Evolutionary conservation across 306 rosid genomes (phyloP).

Genomic region (Abrus pulchellus): DNA sequence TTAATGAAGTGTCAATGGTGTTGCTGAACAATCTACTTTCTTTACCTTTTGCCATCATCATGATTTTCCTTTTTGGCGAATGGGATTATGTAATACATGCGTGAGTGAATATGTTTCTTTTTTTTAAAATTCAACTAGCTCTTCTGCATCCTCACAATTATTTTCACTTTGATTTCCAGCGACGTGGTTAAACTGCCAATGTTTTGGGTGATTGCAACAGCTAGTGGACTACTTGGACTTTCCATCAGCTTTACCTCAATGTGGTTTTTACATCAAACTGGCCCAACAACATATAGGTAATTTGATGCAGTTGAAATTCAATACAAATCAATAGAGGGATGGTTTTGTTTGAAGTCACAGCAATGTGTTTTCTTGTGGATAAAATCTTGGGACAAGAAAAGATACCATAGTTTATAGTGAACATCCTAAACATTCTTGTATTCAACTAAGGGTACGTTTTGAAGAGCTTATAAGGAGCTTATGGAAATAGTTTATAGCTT

Average conservation of each 20-base stretch:
- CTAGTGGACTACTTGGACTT: slow-evolving; percentile 89
- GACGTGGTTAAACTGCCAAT: slow-evolving; percentile 72
- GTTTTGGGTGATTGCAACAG: slow-evolving; percentile 81
- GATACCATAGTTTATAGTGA: background rate
- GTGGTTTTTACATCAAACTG: slow-evolving; percentile 94
- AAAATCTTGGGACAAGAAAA: background rate
- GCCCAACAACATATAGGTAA: slow-evolving; percentile 93
- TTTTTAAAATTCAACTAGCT: slow-evolving; percentile 9
- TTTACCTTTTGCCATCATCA: slow-evolving; percentile 74
- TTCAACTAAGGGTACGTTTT: background rate
- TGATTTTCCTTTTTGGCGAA: slow-evolving; percentile 75
- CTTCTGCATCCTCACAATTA: slow-evolving; percentile 33
- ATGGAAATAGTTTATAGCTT: no score
- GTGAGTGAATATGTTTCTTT: slow-evolving; percentile 65
- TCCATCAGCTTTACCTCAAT: slow-evolving; percentile 94
- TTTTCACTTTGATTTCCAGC: slow-evolving; percentile 57
- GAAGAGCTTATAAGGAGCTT: no score
- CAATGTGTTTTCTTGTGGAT: background rate
- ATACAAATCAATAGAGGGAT: background rate
- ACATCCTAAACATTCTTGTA: background rate
- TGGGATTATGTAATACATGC: slow-evolving; percentile 76
- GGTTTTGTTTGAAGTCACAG: no score
- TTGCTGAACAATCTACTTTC: slow-evolving; percentile 84
- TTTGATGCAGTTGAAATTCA: slow-evolving; percentile 21
- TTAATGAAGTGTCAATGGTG: slow-evolving; percentile 96